These are phyloP conservation scores for Apiotrichum brassicae DNA, from an alignment of 1,284 basidiomycete genomes.

Conservation along the genomic window DNA sequence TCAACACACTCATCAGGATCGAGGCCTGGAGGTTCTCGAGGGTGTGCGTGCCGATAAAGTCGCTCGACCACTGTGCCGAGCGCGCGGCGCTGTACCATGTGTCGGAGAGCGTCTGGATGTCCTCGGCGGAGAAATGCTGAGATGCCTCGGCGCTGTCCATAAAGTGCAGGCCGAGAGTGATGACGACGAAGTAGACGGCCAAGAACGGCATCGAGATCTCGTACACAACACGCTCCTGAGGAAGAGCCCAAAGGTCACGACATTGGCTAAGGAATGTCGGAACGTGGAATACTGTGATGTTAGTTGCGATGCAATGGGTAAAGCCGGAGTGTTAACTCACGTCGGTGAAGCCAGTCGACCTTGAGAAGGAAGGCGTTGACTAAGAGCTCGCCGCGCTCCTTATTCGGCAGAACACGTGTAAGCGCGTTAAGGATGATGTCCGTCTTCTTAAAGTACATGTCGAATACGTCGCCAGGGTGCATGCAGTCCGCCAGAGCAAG, in stretches of 20 bases:
- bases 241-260: slow-evolving; percentile 44
- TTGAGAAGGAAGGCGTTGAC: slow-evolving; percentile 42
- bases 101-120: slow-evolving; percentile 38
- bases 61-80: slow-evolving; percentile 40
- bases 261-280: slow-evolving; percentile 46
- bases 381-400: slow-evolving; percentile 40
- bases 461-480: slow-evolving; percentile 42
- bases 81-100: slow-evolving; percentile 42
- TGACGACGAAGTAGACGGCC: slow-evolving; percentile 42
- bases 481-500: slow-evolving; percentile 37
- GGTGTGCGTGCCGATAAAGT: slow-evolving; percentile 45
- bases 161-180: slow-evolving; percentile 45
- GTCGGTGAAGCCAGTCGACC: slow-evolving; percentile 49
- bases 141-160: slow-evolving; percentile 40
- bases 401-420: slow-evolving; percentile 39
- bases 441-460: slow-evolving; percentile 40
- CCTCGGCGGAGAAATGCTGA: slow-evolving; percentile 40
- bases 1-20: slow-evolving; percentile 42
- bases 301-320: neutral
- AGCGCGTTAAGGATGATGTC: slow-evolving; percentile 42
- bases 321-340: slow-evolving; percentile 23
- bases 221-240: slow-evolving; percentile 33
- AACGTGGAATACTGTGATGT: slow-evolving; percentile 35
- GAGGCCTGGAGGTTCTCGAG: slow-evolving; percentile 44
- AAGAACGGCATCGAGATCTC: slow-evolving; percentile 46